Percentiles rank a stretch among this genome's conserved stretches.
phyloP scores from a whole-genome alignment of 1,284 basidiomycete species.

The Melampsora larici-populina region DNA sequence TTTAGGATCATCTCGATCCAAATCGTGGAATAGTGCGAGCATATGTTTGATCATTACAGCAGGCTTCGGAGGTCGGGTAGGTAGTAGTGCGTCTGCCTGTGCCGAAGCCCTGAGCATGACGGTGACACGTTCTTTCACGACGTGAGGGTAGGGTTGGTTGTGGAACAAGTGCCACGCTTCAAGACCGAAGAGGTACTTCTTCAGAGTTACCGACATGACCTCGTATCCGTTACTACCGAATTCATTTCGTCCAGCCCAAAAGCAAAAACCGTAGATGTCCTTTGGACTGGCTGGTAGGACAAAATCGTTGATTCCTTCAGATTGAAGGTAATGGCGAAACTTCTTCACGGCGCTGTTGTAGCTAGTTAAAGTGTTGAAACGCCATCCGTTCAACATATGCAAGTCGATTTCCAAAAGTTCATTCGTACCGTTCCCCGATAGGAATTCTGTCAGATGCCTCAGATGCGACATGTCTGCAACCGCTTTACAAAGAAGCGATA shows the following conservation, averaged over 20 bases:
- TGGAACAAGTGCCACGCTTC: conserved; percentile 19
- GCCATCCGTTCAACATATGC: not conserved
- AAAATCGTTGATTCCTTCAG: not conserved
- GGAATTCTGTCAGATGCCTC: no score
- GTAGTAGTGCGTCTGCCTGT: not conserved
- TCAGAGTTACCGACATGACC: not conserved
- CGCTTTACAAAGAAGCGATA: not conserved
- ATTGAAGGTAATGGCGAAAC: not conserved
- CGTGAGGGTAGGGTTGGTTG: not conserved
- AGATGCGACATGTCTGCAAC: no score
- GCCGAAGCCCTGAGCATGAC: not conserved
- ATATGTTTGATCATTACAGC: no score
- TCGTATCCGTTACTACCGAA: not conserved
- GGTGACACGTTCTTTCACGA: not conserved
- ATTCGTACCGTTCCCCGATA: no score
- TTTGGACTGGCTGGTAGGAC: not conserved
- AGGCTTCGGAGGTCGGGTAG: no score
- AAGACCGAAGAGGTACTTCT: not conserved
- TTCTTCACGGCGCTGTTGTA: not conserved
- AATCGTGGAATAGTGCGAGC: no score
- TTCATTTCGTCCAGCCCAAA: no score
- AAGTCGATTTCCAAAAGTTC: no score
- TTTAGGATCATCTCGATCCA: no score
- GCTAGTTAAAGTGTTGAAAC: not conserved
- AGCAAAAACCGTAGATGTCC: conserved; percentile 4